Conservation (phyloP, 805 yeast species). For the Wickerhamomyces strasburgensis region DNA sequence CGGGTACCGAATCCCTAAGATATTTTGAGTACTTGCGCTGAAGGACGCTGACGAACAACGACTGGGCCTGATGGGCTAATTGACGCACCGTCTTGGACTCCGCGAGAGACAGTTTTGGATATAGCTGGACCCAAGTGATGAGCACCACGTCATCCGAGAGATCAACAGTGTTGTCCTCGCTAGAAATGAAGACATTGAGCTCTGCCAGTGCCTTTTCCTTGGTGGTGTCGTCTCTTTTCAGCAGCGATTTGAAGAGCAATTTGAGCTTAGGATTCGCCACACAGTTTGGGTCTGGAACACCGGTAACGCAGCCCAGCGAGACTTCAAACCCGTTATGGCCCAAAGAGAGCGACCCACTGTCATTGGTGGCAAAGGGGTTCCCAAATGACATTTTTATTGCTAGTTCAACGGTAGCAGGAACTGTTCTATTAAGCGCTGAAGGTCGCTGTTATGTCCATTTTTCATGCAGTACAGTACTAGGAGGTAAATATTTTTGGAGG, state of each 20-base stretch:
- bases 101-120: conserved; percentile 74
- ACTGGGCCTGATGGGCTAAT: conserved; percentile 61
- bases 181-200: conserved; percentile 31
- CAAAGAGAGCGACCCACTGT: conserved; percentile 22
- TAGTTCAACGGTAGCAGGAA: too few relatives aligned
- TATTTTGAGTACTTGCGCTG: conserved; percentile 60
- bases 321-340: conserved; percentile 46
- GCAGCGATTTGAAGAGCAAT: conserved; percentile 66
- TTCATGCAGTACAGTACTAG: too few relatives aligned
- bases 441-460: too few relatives aligned
- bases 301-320: conserved; percentile 70
- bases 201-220: conserved; percentile 74
- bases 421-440: too few relatives aligned
- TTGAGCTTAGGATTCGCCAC: conserved; percentile 45
- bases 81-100: conserved; percentile 60
- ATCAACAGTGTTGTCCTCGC: conserved; percentile 16
- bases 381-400: conserved; percentile 27
- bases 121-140: conserved; percentile 74
- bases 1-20: conserved; percentile 65
- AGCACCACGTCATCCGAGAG: conserved; percentile 48
- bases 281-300: conserved; percentile 64
- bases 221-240: conserved; percentile 80
- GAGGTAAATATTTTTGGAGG: too few relatives aligned
- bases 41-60: conserved; percentile 41
- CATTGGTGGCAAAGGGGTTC: conserved; percentile 21